Percentiles rank a stretch among this genome's conserved stretches.
Conservation (phyloP, 2,329 filamentous ascomycete genomes). For the Clonostachys solani region DNA sequence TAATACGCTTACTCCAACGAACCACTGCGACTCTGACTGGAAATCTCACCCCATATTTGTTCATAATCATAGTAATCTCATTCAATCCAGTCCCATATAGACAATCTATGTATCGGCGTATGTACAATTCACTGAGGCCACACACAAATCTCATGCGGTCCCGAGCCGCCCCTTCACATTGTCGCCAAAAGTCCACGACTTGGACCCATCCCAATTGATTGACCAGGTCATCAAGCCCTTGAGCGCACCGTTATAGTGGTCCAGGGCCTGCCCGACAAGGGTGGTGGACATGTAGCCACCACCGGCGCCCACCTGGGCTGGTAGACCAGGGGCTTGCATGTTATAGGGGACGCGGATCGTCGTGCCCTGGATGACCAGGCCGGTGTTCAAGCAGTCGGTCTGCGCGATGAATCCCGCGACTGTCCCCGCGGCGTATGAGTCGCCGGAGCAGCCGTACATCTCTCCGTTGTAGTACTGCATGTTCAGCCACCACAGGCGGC, state of each 20-base stretch:
- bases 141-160: background rate
- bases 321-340: constrained; percentile 27
- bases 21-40: too few relatives aligned
- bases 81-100: too few relatives aligned
- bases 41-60: too few relatives aligned
- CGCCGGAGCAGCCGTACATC: constrained; percentile 26
- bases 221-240: constrained; percentile 31
- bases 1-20: too few relatives aligned
- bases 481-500: constrained; percentile 28
- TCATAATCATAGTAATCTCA: too few relatives aligned
- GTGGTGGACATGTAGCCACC: constrained; percentile 22
- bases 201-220: constrained; percentile 28
- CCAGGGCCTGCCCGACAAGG: constrained; percentile 19
- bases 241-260: constrained; percentile 20
- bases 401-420: constrained; percentile 25
- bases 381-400: constrained; percentile 26
- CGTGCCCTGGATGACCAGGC: constrained; percentile 19
- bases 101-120: too few relatives aligned
- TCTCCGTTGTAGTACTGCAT: constrained; percentile 31
- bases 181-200: constrained; percentile 24
- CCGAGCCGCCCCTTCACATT: constrained; percentile 13
- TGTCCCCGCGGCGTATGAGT: constrained; percentile 22
- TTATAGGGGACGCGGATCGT: constrained; percentile 24
- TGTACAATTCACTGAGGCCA: too few relatives aligned
- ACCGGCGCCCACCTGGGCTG: constrained; percentile 23